A percentile compares a stretch with the other conserved stretches of the same genome.
Evolutionary conservation across 768 basidiomycete species (phyloP).

Genomic region (Jaapia argillacea): DNA sequence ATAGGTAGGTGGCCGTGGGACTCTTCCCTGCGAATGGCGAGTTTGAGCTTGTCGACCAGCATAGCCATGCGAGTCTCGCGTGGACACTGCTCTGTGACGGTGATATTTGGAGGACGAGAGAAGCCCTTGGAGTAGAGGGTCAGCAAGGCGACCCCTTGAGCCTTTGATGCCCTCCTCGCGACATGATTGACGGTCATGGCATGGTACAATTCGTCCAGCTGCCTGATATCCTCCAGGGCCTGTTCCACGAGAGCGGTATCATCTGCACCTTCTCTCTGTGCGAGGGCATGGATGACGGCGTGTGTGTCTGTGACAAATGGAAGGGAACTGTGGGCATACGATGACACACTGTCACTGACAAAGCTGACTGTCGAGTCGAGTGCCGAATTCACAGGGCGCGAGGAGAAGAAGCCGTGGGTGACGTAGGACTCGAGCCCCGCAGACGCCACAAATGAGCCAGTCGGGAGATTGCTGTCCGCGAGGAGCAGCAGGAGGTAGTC

Average conservation of each 20-base stretch:
- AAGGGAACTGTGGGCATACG: conserved; percentile 69
- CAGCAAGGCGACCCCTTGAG: conserved; percentile 89
- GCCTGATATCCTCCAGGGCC: conserved; percentile 32
- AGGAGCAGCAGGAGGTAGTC: conserved; percentile 70
- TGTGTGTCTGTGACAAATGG: conserved; percentile 76
- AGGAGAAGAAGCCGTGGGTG: conserved; percentile 68
- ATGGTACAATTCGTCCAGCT: conserved; percentile 74
- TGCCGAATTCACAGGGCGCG: conserved; percentile 17
- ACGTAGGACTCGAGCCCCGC: conserved; percentile 86
- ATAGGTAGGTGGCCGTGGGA: conserved; percentile 77
- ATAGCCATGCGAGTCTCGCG: conserved; percentile 12
- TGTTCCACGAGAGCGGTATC: conserved; percentile 8
- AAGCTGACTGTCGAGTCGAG: conserved; percentile 42
- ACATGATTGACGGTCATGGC: conserved; percentile 86
- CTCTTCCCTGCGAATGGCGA: conserved; percentile 50
- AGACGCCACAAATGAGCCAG: conserved; percentile 93
- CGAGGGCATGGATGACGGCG: conserved; percentile 18
- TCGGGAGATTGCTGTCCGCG: conserved; percentile 90
- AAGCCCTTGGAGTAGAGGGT: conserved; percentile 83
- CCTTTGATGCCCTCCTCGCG: conserved; percentile 73
- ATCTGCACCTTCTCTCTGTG: conserved; percentile 2
- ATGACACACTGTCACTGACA: conserved; percentile 59
- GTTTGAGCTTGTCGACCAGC: conserved; percentile 63
- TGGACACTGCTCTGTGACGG: conserved; percentile 12
- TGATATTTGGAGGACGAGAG: conserved; percentile 34